Conservation (phyloP, 257 asterid genomes). For the Ilex asprella region DNA sequence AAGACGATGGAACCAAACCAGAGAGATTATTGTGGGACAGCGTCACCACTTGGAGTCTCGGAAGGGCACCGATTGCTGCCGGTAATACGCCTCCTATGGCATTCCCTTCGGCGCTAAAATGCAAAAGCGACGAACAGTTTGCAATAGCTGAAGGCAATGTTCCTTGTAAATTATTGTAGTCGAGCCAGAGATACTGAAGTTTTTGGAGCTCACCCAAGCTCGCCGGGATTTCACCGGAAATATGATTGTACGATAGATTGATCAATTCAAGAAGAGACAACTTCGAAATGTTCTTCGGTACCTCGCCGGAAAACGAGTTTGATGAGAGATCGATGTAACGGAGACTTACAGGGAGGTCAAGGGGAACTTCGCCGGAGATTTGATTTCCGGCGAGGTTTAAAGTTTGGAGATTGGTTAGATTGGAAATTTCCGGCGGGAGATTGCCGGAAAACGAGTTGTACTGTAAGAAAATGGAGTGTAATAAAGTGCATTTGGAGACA, state of each 20-base stretch:
- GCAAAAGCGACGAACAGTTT: slow-evolving; percentile 60
- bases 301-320: slow-evolving; percentile 42
- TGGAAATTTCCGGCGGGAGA: slow-evolving; percentile 36
- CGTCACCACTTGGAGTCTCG: slow-evolving; percentile 45
- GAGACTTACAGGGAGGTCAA: slow-evolving; percentile 29
- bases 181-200: slow-evolving; percentile 55
- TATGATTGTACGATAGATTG: slow-evolving; percentile 40
- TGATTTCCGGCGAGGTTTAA: slow-evolving; percentile 47
- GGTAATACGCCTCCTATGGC: slow-evolving; percentile 51
- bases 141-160: slow-evolving; percentile 60
- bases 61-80: slow-evolving; percentile 40
- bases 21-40: slow-evolving; percentile 45
- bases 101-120: slow-evolving; percentile 63
- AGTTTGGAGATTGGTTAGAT: slow-evolving; percentile 30
- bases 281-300: slow-evolving; percentile 29
- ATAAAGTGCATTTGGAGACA: slow-evolving; percentile 36
- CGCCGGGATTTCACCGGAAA: slow-evolving; percentile 57
- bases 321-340: slow-evolving; percentile 49
- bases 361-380: slow-evolving; percentile 42
- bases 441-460: slow-evolving; percentile 43
- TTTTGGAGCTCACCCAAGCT: slow-evolving; percentile 42
- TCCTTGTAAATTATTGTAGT: slow-evolving; percentile 46
- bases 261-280: slow-evolving; percentile 32
- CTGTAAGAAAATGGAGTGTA: slow-evolving; percentile 46
- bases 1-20: slow-evolving; percentile 45